These are phyloP conservation scores for Aaosphaeria pasadenensis DNA, from an alignment of 2,329 filamentous ascomycete species.

Conservation along the genomic window DNA sequence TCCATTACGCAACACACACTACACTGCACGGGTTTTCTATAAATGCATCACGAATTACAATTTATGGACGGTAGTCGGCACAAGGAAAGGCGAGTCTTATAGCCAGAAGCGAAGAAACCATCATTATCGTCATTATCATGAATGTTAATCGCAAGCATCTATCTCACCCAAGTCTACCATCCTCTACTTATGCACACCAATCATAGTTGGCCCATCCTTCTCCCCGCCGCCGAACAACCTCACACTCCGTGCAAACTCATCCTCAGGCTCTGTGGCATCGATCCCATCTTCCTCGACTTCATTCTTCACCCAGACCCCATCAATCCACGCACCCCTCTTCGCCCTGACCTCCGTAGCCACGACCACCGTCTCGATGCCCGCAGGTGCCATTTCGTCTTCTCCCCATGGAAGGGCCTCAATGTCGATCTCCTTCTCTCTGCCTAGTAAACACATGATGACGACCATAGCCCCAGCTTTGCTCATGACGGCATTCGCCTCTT, in stretches of 20 bases:
- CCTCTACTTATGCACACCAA: constrained; percentile 21
- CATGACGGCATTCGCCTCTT: constrained; percentile 86
- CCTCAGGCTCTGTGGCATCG: constrained; percentile 8
- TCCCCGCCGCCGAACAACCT: constrained; percentile 31
- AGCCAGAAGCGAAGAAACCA: too few relatives aligned
- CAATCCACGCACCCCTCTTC: constrained; percentile 37
- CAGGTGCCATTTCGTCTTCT: constrained; percentile 64
- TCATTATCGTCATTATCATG: too few relatives aligned
- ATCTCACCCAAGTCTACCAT: too few relatives aligned
- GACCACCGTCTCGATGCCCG: constrained; percentile 79
- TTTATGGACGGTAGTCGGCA: too few relatives aligned
- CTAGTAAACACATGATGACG: constrained; percentile 72
- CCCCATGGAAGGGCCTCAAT: constrained; percentile 84
- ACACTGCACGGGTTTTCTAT: too few relatives aligned
- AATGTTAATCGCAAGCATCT: too few relatives aligned
- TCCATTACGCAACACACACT: too few relatives aligned
- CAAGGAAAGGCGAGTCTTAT: too few relatives aligned
- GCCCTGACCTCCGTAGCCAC: constrained; percentile 64
- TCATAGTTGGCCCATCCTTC: constrained; percentile 16
- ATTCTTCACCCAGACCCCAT: constrained; percentile 41
- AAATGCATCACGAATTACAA: too few relatives aligned
- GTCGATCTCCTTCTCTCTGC: constrained; percentile 73
- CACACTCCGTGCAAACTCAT: constrained; percentile 31
- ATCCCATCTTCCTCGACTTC: constrained; percentile 21
- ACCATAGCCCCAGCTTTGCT: constrained; percentile 85